Evolutionary conservation across 148 eudicot genomes (phyloP), one percentile per base, ranked within the genome.

Genomic region (Agrostemma githago): DNA sequence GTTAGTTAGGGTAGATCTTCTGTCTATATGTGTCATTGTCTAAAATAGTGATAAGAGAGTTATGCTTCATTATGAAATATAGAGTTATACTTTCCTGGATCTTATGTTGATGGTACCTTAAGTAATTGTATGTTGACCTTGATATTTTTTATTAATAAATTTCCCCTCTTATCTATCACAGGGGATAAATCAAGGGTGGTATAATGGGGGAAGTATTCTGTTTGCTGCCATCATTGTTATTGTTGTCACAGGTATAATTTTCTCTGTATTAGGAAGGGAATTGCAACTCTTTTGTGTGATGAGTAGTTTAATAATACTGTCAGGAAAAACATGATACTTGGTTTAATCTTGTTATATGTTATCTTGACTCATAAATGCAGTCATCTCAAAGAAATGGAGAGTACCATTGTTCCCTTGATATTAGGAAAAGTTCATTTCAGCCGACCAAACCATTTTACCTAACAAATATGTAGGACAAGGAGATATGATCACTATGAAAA

Each of bases 181-280:
- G 97, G 98, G 98, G 67, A 87, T 87, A 48, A 82, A 88, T 83
- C 84, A 92, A 87, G 98, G 96, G 79, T 94, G 96, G 98, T 94
- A 89, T 81, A 97, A 94, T 82, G 98, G 98, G 59, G 98, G 97
- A 75, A 94, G 97, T 81, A 94, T 94, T 71, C 92, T 94, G 38
- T 34, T 94, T 78, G 98, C 98, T 7, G 98, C 90, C 78, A 68
- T 92, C 69, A 86, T 92, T 79, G 98, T 94, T 68, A 94, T 92
- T 75, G 75, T 81, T 74, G 91, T 90, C 59, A 92, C 97, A 87
- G 98, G 98, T 94, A 87, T 72, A n/a, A n/a, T 42, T 39, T 4
- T 9, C 48, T 9, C 2, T 20, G 6, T 63, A 37, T 3, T 20
- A 61, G 68, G 48, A 65, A 0, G 21, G 42, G n/a, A 63, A 63